Conservation (phyloP, 2,329 filamentous ascomycete genomes). For the Didymella exigua region DNA sequence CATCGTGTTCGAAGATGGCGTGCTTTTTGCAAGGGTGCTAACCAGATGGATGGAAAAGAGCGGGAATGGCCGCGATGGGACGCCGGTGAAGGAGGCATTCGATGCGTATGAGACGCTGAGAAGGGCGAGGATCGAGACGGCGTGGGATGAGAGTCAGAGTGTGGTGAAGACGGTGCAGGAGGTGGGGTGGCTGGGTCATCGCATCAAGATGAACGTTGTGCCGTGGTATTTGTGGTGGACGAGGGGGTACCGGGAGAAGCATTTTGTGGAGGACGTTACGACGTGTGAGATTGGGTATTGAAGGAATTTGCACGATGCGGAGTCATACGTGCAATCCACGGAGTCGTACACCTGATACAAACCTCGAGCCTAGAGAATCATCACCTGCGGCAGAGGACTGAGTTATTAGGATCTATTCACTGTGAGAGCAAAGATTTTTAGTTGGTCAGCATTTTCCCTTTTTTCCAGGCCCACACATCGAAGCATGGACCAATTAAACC, state of each 20-base stretch:
- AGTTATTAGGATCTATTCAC: too few species aligned
- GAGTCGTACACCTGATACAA: too few species aligned
- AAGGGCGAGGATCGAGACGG: conserved; percentile 51
- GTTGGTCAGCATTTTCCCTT: too few species aligned
- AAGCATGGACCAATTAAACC: too few species aligned
- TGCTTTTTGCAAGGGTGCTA: conserved; percentile 55
- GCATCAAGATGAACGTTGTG: conserved; percentile 53
- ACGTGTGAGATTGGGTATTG: conserved; percentile 35
- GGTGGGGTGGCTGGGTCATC: conserved; percentile 53
- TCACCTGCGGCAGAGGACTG: too few species aligned
- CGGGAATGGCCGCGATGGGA: conserved; percentile 21
- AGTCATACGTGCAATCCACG: too few species aligned
- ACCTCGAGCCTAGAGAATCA: too few species aligned
- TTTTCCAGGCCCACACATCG: too few species aligned
- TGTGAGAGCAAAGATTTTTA: too few species aligned
- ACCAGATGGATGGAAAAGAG: conserved; percentile 51
- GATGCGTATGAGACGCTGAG: conserved; percentile 56
- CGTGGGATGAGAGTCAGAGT: conserved; percentile 55
- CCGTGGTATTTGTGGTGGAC: conserved; percentile 57
- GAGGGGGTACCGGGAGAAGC: conserved; percentile 48
- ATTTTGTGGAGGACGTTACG: conserved; percentile 55
- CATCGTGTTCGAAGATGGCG: conserved; percentile 60
- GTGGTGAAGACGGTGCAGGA: conserved; percentile 54
- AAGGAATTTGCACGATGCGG: too few species aligned
- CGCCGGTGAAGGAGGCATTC: conserved; percentile 53